Base-by-base conservation (phyloP, 306 rosid species). In the Lupinus albus region DNA sequence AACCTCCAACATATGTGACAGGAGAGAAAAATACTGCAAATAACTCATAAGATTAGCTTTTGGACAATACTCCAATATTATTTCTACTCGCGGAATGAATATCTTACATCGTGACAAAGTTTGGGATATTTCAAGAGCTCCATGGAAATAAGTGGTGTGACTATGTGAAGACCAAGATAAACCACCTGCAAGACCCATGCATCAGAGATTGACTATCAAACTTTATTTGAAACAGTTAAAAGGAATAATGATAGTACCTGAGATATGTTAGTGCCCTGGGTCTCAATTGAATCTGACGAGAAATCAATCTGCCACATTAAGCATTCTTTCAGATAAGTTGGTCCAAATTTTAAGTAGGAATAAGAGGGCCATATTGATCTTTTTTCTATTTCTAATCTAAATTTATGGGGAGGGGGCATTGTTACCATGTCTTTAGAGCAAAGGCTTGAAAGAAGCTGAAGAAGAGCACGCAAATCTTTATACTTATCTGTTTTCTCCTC, bases 391-490 rank as follows among this genome's bases (percentile, higher is more conserved):
- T 46, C 70, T 50, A 44, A 14, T 25, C 62, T 62, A 48, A 45
- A 61, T 61, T 59, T 11, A 6, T 1, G 11, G 30, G 25, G 13
- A 36, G 48, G 49, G 33, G 28, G 67, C 77, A 55, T 58, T 28
- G 52, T 59, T 79, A 92, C 98, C 87, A 92, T 82, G 85, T 92
- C 96, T 80, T 87, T 92, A 39, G 95, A 92, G 71, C 98, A 92
- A 68, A 92, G 96, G 74, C 81, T 84, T 63, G 93, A 87, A 59
- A 92, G 95, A 81, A 92, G 98, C 59, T 89, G 98, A 76, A 92
- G 96, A 83, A 92, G 96, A 58, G 98, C 98, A 53, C 96, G 96
- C 75, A 92, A 80, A 79, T 92, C 98, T 84, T 83, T 89, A 75
- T 92, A 92, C 81, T 86, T 84, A 42, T 89, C 96, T 17, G 89